Evolutionary conservation across 768 basidiomycete genomes (phyloP).

Genomic region (Rhodocollybia butyracea): DNA sequence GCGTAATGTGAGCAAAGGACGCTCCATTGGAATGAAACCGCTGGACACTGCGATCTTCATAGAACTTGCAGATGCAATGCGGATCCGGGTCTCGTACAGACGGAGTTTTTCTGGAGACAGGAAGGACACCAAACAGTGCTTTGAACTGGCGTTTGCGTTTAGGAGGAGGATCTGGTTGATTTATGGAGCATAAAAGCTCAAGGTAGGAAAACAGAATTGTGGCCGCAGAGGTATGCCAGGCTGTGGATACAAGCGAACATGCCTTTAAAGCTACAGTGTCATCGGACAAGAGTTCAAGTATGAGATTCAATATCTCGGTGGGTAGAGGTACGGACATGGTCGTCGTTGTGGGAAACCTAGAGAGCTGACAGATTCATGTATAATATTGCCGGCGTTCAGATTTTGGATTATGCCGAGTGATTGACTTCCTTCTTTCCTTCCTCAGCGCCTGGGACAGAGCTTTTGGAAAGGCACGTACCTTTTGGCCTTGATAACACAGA

Average conservation of each 20-base stretch:
- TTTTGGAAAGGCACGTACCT: no score
- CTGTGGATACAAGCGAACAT: conserved; percentile 1
- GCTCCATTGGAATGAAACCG: background rate
- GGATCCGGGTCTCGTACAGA: background rate
- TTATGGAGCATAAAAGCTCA: background rate
- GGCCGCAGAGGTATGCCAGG: background rate
- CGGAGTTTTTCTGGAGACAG: background rate
- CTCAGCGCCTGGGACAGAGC: no score
- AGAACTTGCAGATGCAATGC: background rate
- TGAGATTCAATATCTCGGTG: background rate
- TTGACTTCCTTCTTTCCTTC: no score
- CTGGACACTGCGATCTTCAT: background rate
- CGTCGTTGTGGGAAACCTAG: background rate
- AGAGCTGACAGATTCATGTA: background rate
- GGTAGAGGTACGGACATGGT: background rate
- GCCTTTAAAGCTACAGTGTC: background rate
- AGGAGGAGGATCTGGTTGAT: background rate
- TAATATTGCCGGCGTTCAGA: no score
- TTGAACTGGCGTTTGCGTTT: background rate
- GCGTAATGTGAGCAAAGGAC: background rate
- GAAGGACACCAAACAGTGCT: background rate
- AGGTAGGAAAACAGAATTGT: background rate
- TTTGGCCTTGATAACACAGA: no score
- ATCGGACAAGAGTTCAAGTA: background rate
- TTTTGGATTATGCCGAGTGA: no score